Evolutionary conservation across 2,329 filamentous ascomycete genomes (phyloP), one percentile per base, ranked within the genome.

Genomic region (Phyllosticta capitalensis): DNA sequence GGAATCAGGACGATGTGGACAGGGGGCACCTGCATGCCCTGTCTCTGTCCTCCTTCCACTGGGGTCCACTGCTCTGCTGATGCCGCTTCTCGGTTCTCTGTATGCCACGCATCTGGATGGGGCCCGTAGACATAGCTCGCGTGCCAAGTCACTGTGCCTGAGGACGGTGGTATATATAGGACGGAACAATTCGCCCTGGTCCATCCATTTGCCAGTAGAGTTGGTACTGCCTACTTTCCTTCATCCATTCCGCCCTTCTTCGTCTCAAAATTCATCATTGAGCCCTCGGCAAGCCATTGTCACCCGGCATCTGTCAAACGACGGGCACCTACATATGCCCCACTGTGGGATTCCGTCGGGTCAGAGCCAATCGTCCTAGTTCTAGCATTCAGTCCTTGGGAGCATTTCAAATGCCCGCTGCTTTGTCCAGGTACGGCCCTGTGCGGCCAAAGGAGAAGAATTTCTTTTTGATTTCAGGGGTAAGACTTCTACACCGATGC

Each of bases 391-490:
- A 19, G 50, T 14, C n/a, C n/a, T 49, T n/a, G 12, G 21, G 12
- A 20, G 14, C 20, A 20, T 54, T 26, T 19, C 38, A 61, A 57
- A 52, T 26, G 24, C 20, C 14, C 38, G 38, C 55, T 28, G 24
- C 24, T 28, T 54, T 52, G 24, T 58, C 59, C 4, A 48, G 52
- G 19, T n/a, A 51, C 3, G 51, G 45, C 24, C 7, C 60, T 21
- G 7, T 49, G 12, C 56, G 53, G 22, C 52, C 58, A 5, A 55
- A 57, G 30, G 55, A 61, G 19, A 60, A 59, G 38, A 52, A 61
- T 51, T 63, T 63, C 22, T 60, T 63, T 21, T 54, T 55, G 22
- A 49, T 63, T 14, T 57, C 59, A 19, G 60, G 60, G 19, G 61
- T 63, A 61, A 10, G 45, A 20, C 33, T 50, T 17, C 12, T 12